Evolutionary conservation across 768 basidiomycete species (phyloP), one percentile per base, ranked within the genome.

Genomic region (Auricularia auricula-judae): DNA sequence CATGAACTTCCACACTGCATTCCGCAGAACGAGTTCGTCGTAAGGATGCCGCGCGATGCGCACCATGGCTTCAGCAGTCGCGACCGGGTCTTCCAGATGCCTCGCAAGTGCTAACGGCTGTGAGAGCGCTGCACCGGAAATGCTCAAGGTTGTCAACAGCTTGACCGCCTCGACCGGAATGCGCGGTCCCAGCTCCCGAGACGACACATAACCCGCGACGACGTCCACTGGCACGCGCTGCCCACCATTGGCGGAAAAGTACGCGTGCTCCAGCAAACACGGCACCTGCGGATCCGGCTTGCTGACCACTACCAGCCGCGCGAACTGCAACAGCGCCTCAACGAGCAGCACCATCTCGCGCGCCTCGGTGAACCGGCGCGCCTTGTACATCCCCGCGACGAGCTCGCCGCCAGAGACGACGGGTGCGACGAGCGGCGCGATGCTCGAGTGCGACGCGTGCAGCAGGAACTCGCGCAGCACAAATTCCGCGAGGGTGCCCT

Each of bases 1-100:
- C 44, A 96, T 86, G 67, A 96, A 88, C 66, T 82, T 83, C 94
- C 95, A 98, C 4, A 91, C 84, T 0, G 88, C 82, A 61, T 82
- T 86, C 21, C 89, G 85, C 36, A 91, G 79, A 7, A 80, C 71
- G 21, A 86, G 77, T 53, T 93, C 91, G 36, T 92, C 88, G 67
- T 89, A 91, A 0, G 91, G 89, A 70, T 92, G 87, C 64, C 86
- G 83, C 4, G 89, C 78, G 42, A 92, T 87, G 23, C 84, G 81
- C 2, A 93, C 86, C 21, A 93, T 76, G 0, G 83, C 78, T 2
- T 83, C 73, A 0, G 89, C 85, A 0, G 84, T 86, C 8, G 83
- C 80, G 66, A 92, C 90, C 1, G 92, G 86, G 68, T 90, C 84
- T 3, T 86, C 83, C 3, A 94, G 78, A 72, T 93, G 91, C 0